phyloP scores from a whole-genome alignment of 371 early-diverging fungal genomes.

The Mucor velutinosus region DNA sequence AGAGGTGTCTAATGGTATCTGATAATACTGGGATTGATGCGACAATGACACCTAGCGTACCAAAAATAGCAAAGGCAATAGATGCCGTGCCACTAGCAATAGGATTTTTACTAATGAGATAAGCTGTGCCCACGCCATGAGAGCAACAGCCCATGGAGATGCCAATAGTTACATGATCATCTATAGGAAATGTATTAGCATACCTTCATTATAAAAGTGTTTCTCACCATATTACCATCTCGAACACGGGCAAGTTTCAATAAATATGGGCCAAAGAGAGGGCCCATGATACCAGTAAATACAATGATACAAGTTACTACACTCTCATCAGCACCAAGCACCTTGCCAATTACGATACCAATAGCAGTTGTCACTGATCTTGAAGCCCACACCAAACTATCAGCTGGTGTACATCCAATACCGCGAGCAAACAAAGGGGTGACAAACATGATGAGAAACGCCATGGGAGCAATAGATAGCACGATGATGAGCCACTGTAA shows the following conservation, averaged over 20 bases:
- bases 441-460: conserved; percentile 30
- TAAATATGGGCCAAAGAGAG: conserved; percentile 23
- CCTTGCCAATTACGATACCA: conserved; percentile 34
- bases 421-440: conserved; percentile 37
- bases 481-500: conserved; percentile 21
- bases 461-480: conserved; percentile 20
- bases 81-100: conserved; percentile 35
- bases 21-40: conserved; percentile 32
- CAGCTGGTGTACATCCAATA: conserved; percentile 26
- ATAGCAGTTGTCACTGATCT: conserved; percentile 42
- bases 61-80: conserved; percentile 36
- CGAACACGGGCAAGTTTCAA: conserved; percentile 28
- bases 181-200: conserved; percentile 8
- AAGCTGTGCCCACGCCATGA: conserved; percentile 39
- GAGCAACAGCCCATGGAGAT: conserved; percentile 38
- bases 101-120: conserved; percentile 27
- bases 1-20: conserved; percentile 9
- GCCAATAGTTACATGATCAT: conserved; percentile 40
- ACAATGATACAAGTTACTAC: conserved; percentile 32
- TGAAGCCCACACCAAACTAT: conserved; percentile 27
- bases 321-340: conserved; percentile 30
- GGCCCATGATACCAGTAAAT: conserved; percentile 35
- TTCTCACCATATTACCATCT: conserved; percentile 16
- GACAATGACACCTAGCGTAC: conserved; percentile 30
- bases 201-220: neutral